These are phyloP conservation scores for Colletotrichum gloeosporioides DNA, from an alignment of 2,329 filamentous ascomycete genomes.

Conservation along the genomic window DNA sequence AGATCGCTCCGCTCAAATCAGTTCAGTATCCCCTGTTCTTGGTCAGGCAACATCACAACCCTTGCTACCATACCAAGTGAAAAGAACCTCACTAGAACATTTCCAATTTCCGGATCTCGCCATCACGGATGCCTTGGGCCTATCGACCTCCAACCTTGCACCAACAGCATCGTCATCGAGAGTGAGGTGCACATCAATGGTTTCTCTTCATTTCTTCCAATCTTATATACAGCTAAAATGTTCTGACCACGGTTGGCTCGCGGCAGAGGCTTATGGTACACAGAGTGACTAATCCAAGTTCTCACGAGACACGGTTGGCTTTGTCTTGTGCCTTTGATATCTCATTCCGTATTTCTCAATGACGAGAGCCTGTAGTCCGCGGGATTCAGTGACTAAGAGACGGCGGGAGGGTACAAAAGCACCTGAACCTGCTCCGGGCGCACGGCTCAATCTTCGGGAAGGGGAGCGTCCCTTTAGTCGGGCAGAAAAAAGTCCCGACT, in stretches of 20 bases:
- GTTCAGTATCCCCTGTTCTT: background rate
- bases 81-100: background rate
- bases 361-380: rapidly evolving
- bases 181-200: background rate
- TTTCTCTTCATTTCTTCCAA: background rate
- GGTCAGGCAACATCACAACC: background rate
- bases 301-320: background rate
- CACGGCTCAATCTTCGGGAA: background rate
- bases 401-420: rapidly evolving
- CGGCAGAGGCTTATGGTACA: background rate
- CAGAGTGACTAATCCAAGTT: background rate
- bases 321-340: background rate
- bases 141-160: background rate
- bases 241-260: rapidly evolving
- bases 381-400: background rate
- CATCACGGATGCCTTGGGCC: background rate
- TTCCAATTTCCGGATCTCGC: background rate
- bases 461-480: background rate
- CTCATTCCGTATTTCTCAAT: background rate
- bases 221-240: rapidly evolving
- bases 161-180: background rate
- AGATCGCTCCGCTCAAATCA: rapidly evolving
- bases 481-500: background rate
- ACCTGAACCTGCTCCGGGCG: background rate
- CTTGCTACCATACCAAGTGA: background rate